phyloP scores from a whole-genome alignment of 768 basidiomycete genomes.

The Strobilomyces dryophilus region DNA sequence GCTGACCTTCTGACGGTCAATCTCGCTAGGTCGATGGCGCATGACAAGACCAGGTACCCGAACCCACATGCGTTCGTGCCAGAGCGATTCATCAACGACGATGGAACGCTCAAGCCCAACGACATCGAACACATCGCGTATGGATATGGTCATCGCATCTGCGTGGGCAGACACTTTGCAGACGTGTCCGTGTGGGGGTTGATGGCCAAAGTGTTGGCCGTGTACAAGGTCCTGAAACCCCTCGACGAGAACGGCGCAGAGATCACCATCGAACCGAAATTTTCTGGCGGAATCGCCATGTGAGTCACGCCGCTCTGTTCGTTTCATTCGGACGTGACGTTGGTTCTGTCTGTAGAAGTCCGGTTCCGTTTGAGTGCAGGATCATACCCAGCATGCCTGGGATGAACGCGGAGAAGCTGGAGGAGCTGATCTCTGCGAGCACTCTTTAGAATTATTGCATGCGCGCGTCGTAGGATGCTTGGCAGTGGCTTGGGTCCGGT shows the following conservation, averaged over 20 bases:
- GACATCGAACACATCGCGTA: constrained; percentile 7
- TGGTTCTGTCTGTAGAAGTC: not conserved
- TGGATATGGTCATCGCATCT: constrained; percentile 26
- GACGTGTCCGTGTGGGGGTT: constrained; percentile 16
- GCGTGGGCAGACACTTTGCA: constrained; percentile 21
- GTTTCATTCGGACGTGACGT: no score
- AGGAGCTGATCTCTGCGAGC: constrained; percentile 6
- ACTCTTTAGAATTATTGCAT: not conserved
- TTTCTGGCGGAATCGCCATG: not conserved
- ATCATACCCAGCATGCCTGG: constrained; percentile 4
- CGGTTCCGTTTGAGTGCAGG: constrained; percentile 5
- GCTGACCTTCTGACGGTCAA: not conserved
- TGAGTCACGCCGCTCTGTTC: not conserved
- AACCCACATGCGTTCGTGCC: constrained; percentile 34
- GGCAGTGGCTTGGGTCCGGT: no score
- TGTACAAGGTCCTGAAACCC: constrained; percentile 10
- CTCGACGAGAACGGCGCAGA: constrained; percentile 12
- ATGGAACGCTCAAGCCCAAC: constrained; percentile 14
- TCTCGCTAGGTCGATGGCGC: constrained; percentile 6
- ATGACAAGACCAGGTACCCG: constrained; percentile 30
- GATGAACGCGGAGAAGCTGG: constrained; percentile 1
- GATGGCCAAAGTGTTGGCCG: constrained; percentile 12
- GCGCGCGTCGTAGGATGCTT: no score
- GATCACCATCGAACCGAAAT: constrained; percentile 4
- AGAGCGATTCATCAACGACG: constrained; percentile 35